Evolutionary conservation across 306 rosid genomes (phyloP), one percentile per base, ranked within the genome.

Genomic region (Gastrolobium bilobum): DNA sequence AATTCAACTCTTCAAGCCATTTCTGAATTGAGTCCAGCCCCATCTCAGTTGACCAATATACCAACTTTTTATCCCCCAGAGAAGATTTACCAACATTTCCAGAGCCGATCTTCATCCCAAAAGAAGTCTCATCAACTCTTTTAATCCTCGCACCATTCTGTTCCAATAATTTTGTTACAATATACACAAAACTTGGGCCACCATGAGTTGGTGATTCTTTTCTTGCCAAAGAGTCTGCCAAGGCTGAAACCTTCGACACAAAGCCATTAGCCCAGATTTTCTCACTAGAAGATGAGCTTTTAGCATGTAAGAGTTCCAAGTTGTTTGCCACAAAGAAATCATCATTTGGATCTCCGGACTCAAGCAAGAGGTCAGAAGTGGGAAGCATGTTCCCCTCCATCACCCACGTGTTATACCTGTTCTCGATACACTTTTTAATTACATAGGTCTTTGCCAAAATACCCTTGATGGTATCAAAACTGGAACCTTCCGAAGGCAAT

Each of bases 381-480:
- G 81, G 85, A 86, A 94, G 91, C 84, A 88, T 48, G 84, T 87
- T 87, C 70, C 91, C 97, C 70, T 87, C 89, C 63, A 92, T 81
- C 85, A 91, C 46, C 91, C 88, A 89, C 7, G 79, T 77, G 77
- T 74, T 86, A 80, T 83, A 86, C 81, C 83, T 79, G 61, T 80
- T 78, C 64, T 92, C 92, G 37, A 89, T 73, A 79, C 89, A 87
- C 86, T 84, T 89, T 38, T 75, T 90, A 59, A 87, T 39, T 37
- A 86, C 85, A 79, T 78, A 82, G 66, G 83, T 84, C 83, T 91
- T 88, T 7, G 83, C 85, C 79, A 90, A 75, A 78, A 89, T 82
- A 62, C 74, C 69, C 84, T 84, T 88, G 57, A 82, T 73, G 57
- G 78, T 46, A 58, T 87, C 91, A 8, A 59, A 70, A 47, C 39